Percentiles rank a stretch among this genome's conserved stretches.
Conservation (phyloP, 2,329 filamentous ascomycete species). For the Aaosphaeria arxii region DNA sequence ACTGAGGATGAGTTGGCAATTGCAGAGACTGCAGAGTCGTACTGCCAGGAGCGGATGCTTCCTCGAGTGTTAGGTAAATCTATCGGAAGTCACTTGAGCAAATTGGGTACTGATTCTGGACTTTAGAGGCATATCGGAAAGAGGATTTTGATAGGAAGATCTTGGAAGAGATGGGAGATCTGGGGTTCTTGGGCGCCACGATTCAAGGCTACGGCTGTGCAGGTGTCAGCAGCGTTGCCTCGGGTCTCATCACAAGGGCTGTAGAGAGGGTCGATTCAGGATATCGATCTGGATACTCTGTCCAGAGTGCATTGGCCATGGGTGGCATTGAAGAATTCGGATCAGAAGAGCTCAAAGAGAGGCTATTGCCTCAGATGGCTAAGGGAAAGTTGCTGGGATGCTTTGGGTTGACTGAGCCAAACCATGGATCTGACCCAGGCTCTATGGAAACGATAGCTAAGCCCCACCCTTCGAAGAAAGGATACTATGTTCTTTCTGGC, state of each 20-base stretch:
- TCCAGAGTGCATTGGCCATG: constrained; percentile 92
- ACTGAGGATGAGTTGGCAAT: constrained; percentile 92
- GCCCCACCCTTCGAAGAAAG: constrained; percentile 78
- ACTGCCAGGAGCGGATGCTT: constrained; percentile 85
- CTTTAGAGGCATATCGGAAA: constrained; percentile 75
- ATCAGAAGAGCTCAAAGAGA: constrained; percentile 82
- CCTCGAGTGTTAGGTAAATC: constrained; percentile 76
- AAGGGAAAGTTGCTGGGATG: constrained; percentile 79
- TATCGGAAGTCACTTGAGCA: too few species aligned
- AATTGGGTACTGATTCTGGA: constrained; percentile 6
- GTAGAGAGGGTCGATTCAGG: constrained; percentile 90
- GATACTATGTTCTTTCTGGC: constrained; percentile 74
- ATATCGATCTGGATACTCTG: constrained; percentile 89
- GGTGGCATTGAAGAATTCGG: constrained; percentile 87
- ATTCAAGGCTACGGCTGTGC: constrained; percentile 88
- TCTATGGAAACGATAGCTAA: constrained; percentile 88
- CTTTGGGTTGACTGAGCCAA: constrained; percentile 88
- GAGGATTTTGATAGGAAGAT: constrained; percentile 85
- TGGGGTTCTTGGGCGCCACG: constrained; percentile 82
- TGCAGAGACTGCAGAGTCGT: constrained; percentile 83
- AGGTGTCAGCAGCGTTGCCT: constrained; percentile 81
- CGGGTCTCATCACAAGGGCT: constrained; percentile 85
- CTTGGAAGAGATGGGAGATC: constrained; percentile 85
- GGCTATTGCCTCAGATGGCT: constrained; percentile 75
- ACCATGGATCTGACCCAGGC: constrained; percentile 88